phyloP scores from a whole-genome alignment of 257 asterid species.

The Prunella vulgaris region DNA sequence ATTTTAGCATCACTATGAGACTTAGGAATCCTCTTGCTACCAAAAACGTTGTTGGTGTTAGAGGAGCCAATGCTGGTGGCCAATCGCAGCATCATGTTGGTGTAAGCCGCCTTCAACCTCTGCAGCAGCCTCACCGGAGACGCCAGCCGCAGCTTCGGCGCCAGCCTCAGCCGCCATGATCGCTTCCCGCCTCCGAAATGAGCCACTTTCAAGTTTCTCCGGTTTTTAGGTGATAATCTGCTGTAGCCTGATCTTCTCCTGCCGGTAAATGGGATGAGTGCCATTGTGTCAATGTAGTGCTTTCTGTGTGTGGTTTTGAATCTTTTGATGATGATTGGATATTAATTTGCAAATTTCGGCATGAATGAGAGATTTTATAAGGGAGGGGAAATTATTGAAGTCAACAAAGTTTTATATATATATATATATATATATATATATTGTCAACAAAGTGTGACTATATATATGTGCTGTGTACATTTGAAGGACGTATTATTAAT shows the following conservation, averaged over 20 bases:
- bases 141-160: constrained; percentile 38
- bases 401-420: no score
- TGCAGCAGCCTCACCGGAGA: constrained; percentile 44
- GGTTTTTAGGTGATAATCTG: constrained; percentile 20
- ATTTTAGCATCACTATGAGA: constrained; percentile 23
- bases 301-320: no score
- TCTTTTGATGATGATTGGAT: no score
- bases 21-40: constrained; percentile 33
- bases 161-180: constrained; percentile 42
- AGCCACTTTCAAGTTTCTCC: constrained; percentile 24
- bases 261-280: neutral
- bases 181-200: constrained; percentile 36
- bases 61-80: constrained; percentile 21
- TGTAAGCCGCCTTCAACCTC: constrained; percentile 40
- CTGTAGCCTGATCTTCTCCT: neutral
- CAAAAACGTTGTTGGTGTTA: constrained; percentile 20
- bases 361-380: no score
- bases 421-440: no score
- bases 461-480: no score
- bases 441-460: no score
- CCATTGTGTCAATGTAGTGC: neutral
- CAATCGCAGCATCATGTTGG: constrained; percentile 44
- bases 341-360: no score
- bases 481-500: no score
- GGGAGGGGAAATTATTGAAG: no score